A percentile compares a stretch with the other conserved stretches of the same genome.
Evolutionary conservation across 371 early-diverging fungal genomes (phyloP).

Genomic region (Capniomyces stellatus): DNA sequence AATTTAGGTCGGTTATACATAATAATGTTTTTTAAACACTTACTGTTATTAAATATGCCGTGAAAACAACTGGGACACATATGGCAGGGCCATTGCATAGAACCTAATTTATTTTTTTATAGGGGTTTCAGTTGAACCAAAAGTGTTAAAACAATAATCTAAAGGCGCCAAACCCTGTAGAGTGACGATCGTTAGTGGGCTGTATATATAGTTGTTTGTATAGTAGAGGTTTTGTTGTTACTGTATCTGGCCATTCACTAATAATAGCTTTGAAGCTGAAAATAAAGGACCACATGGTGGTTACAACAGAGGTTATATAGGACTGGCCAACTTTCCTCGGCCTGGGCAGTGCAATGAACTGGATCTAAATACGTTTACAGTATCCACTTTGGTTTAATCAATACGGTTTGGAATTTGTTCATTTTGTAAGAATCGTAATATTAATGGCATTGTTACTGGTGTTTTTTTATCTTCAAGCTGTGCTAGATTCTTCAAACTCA

Average conservation of each 20-base stretch:
- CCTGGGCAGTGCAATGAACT: constrained; percentile 11
- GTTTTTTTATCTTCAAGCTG: constrained; percentile 7
- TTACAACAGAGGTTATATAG: constrained; percentile 5
- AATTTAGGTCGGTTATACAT: too few relatives aligned
- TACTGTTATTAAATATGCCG: constrained; percentile 40
- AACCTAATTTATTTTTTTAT: constrained; percentile 20
- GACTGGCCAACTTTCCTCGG: constrained; percentile 20
- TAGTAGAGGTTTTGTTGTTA: not conserved
- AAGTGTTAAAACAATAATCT: not conserved
- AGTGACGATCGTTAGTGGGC: too few relatives aligned
- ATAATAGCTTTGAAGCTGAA: constrained; percentile 2
- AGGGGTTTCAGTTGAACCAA: not conserved
- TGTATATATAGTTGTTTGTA: too few relatives aligned
- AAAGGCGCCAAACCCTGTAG: too few relatives aligned
- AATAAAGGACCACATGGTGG: constrained; percentile 6
- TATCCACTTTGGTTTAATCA: too few relatives aligned
- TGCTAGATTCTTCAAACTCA: constrained; percentile 12
- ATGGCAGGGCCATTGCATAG: constrained; percentile 89
- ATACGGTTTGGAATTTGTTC: too few relatives aligned
- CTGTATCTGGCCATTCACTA: constrained; percentile 10
- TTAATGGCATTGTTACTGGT: too few relatives aligned
- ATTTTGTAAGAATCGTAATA: too few relatives aligned
- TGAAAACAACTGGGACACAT: constrained; percentile 60
- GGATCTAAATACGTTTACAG: too few relatives aligned
- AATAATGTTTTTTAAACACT: too few relatives aligned